phyloP scores from a whole-genome alignment of 139 green algal genomes.

The Tetraselmis chui region DNA sequence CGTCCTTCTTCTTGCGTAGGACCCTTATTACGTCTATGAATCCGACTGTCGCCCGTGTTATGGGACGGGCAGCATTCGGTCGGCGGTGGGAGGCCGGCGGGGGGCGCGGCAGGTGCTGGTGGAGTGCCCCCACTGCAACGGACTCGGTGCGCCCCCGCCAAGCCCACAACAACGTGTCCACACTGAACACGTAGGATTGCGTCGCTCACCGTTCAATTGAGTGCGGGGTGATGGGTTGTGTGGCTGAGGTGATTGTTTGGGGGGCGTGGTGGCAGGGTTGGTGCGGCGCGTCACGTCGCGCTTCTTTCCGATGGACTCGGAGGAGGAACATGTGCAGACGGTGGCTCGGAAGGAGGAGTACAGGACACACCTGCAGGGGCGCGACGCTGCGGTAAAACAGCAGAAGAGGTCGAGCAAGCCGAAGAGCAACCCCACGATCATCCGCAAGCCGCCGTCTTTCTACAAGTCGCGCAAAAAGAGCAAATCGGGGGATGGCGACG shows the following conservation, averaged over 20 bases:
- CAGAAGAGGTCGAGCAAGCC: neutral
- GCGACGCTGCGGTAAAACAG: too few relatives aligned
- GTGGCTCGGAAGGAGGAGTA: neutral
- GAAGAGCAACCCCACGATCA: neutral
- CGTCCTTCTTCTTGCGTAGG: neutral
- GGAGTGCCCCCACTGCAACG: neutral
- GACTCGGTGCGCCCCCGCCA: neutral
- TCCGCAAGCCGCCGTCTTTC: neutral
- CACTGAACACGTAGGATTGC: too few relatives aligned
- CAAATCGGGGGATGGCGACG: too few relatives aligned
- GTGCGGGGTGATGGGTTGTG: too few relatives aligned
- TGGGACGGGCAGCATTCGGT: neutral
- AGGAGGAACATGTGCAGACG: neutral
- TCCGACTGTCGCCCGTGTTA: neutral
- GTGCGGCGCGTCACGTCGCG: neutral
- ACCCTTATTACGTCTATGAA: neutral
- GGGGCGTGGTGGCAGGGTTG: neutral
- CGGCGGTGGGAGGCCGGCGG: neutral
- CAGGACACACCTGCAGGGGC: neutral
- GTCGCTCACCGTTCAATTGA: too few relatives aligned
- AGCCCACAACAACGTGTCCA: too few relatives aligned
- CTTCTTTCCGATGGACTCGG: neutral
- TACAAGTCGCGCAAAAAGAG: neutral
- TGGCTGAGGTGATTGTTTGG: too few relatives aligned
- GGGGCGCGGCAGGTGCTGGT: neutral